Evolutionary conservation across 73 alveolate species (phyloP), one percentile per base, ranked within the genome.

Genomic region (Tetrahymena elliotti): DNA sequence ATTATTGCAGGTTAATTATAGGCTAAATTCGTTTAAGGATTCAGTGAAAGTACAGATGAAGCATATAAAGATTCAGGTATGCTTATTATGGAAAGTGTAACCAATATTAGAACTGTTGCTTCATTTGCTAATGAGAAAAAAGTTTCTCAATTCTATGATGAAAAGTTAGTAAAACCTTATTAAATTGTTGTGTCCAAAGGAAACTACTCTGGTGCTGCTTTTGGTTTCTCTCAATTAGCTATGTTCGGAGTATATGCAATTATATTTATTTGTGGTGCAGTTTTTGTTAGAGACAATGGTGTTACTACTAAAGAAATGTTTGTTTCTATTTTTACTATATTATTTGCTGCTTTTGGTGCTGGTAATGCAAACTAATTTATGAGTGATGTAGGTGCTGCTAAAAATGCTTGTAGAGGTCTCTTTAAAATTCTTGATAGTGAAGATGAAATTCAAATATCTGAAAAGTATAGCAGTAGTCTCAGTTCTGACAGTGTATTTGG

Each of bases 41-140:
- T 96, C 93, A 37, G 97, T 27, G 96, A 93, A 37, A 22, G 54
- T 12, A 95, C 95, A 83, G 99, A 96, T 84, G 97, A 95, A 35
- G 98, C 98, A 16, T 97, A 98, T 93, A 97, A 98, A 84, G 98
- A 96, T 47, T 99, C 99, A 31, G 96, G 98, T 95, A 95, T 96
- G 39, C 84, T 97, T 7, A 99, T 98, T 34, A 96, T 98, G 95
- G 99, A 98, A 93, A 94, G 98, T 15, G 98, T 98, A 8, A 94
- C 97, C n/a, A 98, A 98, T 94, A 97, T 97, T 92, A 96, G 98
- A 94, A 98, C 99, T 16, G 98, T 98, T 54, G 97, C 96, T 31
- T 94, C 98, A 31, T 98, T 96, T 96, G 98, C 98, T 35, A 95
- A 98, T 82, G 99, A 99, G 93, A 53, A 98, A 15, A 93, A 95